Conservation (phyloP, 768 basidiomycete species). For the Trametes gibbosa region DNA sequence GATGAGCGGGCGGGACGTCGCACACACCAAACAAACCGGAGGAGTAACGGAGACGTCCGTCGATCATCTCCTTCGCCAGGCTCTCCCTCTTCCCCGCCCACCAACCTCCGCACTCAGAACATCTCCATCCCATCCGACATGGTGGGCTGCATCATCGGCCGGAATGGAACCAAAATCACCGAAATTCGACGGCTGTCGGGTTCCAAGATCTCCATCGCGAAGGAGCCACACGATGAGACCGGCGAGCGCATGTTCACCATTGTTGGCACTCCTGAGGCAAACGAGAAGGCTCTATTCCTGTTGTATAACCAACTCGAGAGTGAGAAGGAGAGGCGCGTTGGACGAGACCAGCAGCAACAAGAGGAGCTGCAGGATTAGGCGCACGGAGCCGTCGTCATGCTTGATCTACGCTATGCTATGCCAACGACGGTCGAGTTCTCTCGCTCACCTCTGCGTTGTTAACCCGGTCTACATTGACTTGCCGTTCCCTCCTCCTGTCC, state of each 20-base stretch:
- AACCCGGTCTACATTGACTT: background rate
- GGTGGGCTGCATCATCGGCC: constrained; percentile 96
- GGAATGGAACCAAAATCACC: constrained; percentile 96
- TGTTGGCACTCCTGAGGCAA: constrained; percentile 91
- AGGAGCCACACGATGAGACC: constrained; percentile 98
- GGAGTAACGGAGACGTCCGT: constrained; percentile 31
- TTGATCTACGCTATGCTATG: constrained; percentile 6
- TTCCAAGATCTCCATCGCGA: constrained; percentile 97
- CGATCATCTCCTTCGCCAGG: constrained; percentile 51
- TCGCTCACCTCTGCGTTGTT: background rate
- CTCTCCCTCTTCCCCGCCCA: constrained; percentile 46
- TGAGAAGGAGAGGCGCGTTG: constrained; percentile 92
- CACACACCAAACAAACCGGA: constrained; percentile 56
- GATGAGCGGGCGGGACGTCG: constrained; percentile 71
- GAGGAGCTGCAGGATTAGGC: constrained; percentile 43
- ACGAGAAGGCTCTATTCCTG: constrained; percentile 96
- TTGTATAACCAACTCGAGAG: constrained; percentile 96
- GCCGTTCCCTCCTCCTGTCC: constrained; percentile 1
- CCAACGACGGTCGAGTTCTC: background rate
- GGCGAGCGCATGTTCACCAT: constrained; percentile 99
- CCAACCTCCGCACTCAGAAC: constrained; percentile 95
- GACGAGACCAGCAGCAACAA: constrained; percentile 78
- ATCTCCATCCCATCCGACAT: constrained; percentile 99
- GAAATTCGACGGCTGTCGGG: constrained; percentile 98
- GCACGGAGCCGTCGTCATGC: background rate